These are phyloP conservation scores for Edaphochlamys debaryana DNA, from an alignment of 139 green algal genomes.

Conservation along the genomic window DNA sequence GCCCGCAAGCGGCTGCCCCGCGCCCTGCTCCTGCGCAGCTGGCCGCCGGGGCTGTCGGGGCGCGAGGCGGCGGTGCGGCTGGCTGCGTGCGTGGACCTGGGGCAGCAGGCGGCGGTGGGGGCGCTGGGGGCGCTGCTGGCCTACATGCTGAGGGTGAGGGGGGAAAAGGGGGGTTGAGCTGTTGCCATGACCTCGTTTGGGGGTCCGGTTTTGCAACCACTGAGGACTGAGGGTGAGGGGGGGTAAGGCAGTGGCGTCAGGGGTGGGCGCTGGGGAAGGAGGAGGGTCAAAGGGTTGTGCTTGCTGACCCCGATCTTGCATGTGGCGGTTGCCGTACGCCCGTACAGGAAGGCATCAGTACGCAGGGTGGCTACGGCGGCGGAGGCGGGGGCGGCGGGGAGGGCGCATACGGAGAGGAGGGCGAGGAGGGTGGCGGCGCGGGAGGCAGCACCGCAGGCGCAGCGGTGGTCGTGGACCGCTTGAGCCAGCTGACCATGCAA, in stretches of 20 bases:
- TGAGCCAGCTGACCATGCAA: constrained; percentile 11
- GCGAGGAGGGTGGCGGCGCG: neutral
- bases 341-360: too few species aligned
- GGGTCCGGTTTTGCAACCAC: neutral
- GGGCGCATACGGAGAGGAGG: too few species aligned
- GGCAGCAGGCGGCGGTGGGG: constrained; percentile 24
- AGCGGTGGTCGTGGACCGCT: constrained; percentile 18
- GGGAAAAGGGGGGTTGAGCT: too few species aligned
- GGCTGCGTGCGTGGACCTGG: constrained; percentile 5
- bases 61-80: constrained; percentile 6
- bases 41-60: neutral
- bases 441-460: too few species aligned
- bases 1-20: neutral
- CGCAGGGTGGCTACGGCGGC: neutral
- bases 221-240: neutral
- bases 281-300: too few species aligned
- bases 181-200: neutral
- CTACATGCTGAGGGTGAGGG: constrained; percentile 51
- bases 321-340: too few species aligned
- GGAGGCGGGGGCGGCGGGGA: neutral
- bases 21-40: neutral
- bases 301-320: too few species aligned
- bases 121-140: constrained; percentile 69
- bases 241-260: neutral
- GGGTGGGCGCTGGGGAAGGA: too few species aligned